Conservation (phyloP, 2,329 filamentous ascomycete genomes). For the Chrysoporthe austroafricana region DNA sequence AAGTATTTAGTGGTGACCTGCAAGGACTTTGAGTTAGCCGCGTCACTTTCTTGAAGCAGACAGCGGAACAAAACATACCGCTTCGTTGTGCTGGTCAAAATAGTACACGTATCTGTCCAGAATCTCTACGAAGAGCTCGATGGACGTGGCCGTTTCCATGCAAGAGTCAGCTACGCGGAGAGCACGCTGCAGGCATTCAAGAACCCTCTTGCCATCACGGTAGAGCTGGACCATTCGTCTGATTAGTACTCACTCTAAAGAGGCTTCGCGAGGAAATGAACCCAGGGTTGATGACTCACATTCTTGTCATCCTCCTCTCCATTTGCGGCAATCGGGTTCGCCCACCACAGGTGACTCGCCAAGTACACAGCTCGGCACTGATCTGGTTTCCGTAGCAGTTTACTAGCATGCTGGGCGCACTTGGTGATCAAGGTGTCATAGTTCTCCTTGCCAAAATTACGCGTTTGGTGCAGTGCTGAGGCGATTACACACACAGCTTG, state of each 20-base stretch:
- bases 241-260: constrained; percentile 12
- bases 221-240: constrained; percentile 67
- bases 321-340: constrained; percentile 77
- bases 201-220: constrained; percentile 93
- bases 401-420: constrained; percentile 94
- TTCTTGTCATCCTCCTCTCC: constrained; percentile 81
- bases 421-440: constrained; percentile 99
- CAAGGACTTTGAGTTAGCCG: constrained; percentile 3
- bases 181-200: constrained; percentile 94
- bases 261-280: constrained; percentile 12
- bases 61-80: constrained; percentile 52
- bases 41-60: constrained; percentile 14
- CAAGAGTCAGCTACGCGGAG: constrained; percentile 96
- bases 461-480: constrained; percentile 82
- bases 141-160: constrained; percentile 97
- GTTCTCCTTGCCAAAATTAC: constrained; percentile 94
- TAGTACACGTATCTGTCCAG: constrained; percentile 98
- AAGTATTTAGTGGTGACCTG: constrained; percentile 93
- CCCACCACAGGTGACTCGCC: constrained; percentile 98
- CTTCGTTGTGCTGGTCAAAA: constrained; percentile 98
- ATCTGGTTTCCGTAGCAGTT: constrained; percentile 95
- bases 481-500: constrained; percentile 96
- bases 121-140: constrained; percentile 98
- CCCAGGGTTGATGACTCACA: constrained; percentile 56
- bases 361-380: constrained; percentile 96